Evolutionary conservation across 305 asterid species (phyloP).

Genomic region (Coffea humblotiana): DNA sequence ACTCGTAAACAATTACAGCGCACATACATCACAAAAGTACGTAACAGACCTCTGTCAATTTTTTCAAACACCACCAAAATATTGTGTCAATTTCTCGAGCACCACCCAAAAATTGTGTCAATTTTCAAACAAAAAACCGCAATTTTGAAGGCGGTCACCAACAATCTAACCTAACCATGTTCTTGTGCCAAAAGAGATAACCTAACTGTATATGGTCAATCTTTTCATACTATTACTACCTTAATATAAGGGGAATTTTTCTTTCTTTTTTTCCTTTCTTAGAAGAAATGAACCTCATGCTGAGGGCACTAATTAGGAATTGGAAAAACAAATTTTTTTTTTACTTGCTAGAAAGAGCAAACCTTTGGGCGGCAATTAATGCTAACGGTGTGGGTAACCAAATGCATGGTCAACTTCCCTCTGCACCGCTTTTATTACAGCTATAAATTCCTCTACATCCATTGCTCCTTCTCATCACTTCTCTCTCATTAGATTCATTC

Average conservation of each 20-base stretch:
- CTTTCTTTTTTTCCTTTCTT: background rate
- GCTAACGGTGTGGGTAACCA: conserved; percentile 52
- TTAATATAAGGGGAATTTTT: background rate
- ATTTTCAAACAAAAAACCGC: conserved; percentile 2
- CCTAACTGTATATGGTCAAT: conserved; percentile 47
- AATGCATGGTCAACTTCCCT: conserved; percentile 64
- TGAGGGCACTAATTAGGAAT: background rate
- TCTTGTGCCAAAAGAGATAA: conserved; percentile 23
- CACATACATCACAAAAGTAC: background rate
- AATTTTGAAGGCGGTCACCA: conserved; percentile 53
- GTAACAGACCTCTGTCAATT: conserved; percentile 5
- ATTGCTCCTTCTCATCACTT: conserved; percentile 31
- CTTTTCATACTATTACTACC: background rate
- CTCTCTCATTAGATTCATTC: background rate
- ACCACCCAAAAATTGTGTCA: conserved; percentile 8
- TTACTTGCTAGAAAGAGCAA: background rate
- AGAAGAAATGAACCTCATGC: conserved; percentile 8
- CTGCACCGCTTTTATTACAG: conserved; percentile 22
- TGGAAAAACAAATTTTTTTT: background rate
- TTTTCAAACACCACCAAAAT: conserved; percentile 14
- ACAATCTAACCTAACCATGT: conserved; percentile 61
- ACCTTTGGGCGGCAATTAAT: conserved; percentile 49
- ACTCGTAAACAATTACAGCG: background rate
- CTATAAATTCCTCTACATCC: conserved; percentile 52
- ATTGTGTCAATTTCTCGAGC: conserved; percentile 16